Base-by-base conservation (phyloP, 2,329 filamentous ascomycete species). In the Aspergillus sergii region DNA sequence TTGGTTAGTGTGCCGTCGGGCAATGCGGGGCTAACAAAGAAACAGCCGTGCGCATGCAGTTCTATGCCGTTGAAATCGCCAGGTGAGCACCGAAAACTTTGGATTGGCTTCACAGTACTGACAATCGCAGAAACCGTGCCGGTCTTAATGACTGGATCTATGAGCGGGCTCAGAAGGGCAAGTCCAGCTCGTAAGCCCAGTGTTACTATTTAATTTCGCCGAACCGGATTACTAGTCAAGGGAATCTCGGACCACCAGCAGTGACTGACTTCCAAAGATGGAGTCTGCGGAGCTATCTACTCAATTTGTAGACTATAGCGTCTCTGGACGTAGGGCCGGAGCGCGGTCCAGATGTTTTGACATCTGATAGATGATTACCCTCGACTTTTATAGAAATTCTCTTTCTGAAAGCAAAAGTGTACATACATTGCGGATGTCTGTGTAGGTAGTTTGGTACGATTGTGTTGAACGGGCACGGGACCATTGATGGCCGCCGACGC, bases 81-180 rank as follows among this genome's bases (percentile, higher is more conserved):
- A 88, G 92, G 85, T 88, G 78, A 73, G 83, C 74, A 21, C 21
- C 16, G 12, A 5, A 1, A 23, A 19, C 1, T 4, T 39, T 28
- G 30, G 16, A 46, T 43, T 41, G 41, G 60, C 6, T 19, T 19
- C n/a, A 57, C 36, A 21, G 55, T 50, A 53, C 59, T 74, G 23
- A 73, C 46, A 14, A 6, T 54, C 9, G 2, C 48, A 89, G 89
- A 71, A 99, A 99, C 81, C 90, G 90, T 64, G 86, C 87, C 59
- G 94, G 94, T 32, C 81, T 98, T 63, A 99, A 99, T 75, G 95
- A 99, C 79, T 99, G 95, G 95, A 88, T 99, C 66, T 95, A 94
- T 79, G 94, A 98, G 81, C 86, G 92, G 77, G 87, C 84, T 85
- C 61, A 82, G 86, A 70, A 86, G 85, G 77, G 78, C 79, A 69